A percentile compares a stretch with the other conserved stretches of the same genome.
Conservation (phyloP, 768 basidiomycete genomes). For the Heimioporus sp. region DNA sequence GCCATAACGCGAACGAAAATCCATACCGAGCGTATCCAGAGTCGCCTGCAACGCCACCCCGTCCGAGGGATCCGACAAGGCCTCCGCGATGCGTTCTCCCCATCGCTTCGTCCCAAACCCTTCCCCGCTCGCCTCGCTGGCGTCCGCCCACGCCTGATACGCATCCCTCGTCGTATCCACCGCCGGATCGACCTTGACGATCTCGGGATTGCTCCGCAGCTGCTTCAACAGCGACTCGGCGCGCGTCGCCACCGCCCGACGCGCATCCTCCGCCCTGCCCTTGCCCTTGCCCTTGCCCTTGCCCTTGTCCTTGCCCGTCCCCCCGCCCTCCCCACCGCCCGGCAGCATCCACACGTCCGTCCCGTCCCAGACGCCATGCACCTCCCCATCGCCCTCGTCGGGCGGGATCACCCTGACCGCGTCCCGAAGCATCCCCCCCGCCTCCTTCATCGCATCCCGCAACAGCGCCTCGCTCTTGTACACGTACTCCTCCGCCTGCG, state of each 20-base stretch:
- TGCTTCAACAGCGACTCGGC: conserved; percentile 75
- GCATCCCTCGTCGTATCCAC: conserved; percentile 54
- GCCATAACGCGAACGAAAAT: conserved; percentile 17
- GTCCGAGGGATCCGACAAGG: conserved; percentile 50
- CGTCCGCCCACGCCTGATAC: conserved; percentile 62
- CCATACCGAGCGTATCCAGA: conserved; percentile 56
- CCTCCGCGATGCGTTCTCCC: conserved; percentile 47
- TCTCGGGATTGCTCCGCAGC: conserved; percentile 69
- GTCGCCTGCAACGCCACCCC: conserved; percentile 53
- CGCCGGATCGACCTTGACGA: conserved; percentile 75
- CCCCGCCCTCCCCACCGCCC: conserved; percentile 14
- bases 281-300: conserved; percentile 39
- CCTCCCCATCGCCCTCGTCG: conserved; percentile 40
- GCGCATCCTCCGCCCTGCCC: conserved; percentile 34
- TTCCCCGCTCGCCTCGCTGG: conserved; percentile 54
- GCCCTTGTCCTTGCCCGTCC: conserved; percentile 37
- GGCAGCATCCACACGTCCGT: conserved; percentile 84
- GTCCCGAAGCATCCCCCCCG: conserved; percentile 78
- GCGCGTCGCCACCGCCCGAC: conserved; percentile 63
- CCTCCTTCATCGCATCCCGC: conserved; percentile 72
- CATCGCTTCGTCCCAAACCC: conserved; percentile 48
- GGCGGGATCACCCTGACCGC: conserved; percentile 94
- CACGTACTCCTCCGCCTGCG: conserved; percentile 83
- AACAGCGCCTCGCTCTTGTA: conserved; percentile 68
- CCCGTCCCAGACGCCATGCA: conserved; percentile 72